Conservation (phyloP, 192 early-diverging fungal genomes). For the Phlyctochytrium bullatum region DNA sequence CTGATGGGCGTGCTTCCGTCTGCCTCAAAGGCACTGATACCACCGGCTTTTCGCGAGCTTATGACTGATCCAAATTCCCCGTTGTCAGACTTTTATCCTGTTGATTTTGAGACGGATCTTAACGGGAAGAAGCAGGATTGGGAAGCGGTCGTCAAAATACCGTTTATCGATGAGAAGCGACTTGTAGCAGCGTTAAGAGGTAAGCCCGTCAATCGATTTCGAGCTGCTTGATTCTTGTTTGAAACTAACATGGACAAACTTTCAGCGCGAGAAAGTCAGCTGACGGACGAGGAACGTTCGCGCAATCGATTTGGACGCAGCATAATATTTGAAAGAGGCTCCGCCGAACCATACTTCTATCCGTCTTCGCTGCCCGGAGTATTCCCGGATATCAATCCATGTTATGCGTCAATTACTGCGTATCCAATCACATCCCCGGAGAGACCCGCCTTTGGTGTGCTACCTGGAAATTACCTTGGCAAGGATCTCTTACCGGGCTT, state of each 20-base stretch:
- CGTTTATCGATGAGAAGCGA: constrained; percentile 88
- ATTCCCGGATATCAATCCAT: constrained; percentile 56
- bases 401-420: constrained; percentile 16
- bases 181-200: constrained; percentile 70
- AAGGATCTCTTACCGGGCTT: constrained; percentile 74
- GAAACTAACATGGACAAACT: too few species aligned
- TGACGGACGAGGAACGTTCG: constrained; percentile 68
- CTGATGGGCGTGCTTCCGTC: constrained; percentile 96
- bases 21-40: constrained; percentile 62
- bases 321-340: constrained; percentile 63
- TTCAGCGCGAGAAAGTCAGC: constrained; percentile 60
- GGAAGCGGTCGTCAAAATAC: constrained; percentile 87
- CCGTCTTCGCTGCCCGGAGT: constrained; percentile 31
- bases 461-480: constrained; percentile 42
- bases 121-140: constrained; percentile 96
- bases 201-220: constrained; percentile 15
- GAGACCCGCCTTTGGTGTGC: constrained; percentile 40
- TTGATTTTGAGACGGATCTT: constrained; percentile 83
- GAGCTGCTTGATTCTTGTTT: constrained; percentile 44
- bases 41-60: constrained; percentile 47
- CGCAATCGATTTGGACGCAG: constrained; percentile 72
- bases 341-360: constrained; percentile 11
- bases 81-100: constrained; percentile 95
- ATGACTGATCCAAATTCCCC: constrained; percentile 82
- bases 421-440: constrained; percentile 9